Base-by-base conservation (phyloP, 345 rosid species). In the Kernera saxatilis region DNA sequence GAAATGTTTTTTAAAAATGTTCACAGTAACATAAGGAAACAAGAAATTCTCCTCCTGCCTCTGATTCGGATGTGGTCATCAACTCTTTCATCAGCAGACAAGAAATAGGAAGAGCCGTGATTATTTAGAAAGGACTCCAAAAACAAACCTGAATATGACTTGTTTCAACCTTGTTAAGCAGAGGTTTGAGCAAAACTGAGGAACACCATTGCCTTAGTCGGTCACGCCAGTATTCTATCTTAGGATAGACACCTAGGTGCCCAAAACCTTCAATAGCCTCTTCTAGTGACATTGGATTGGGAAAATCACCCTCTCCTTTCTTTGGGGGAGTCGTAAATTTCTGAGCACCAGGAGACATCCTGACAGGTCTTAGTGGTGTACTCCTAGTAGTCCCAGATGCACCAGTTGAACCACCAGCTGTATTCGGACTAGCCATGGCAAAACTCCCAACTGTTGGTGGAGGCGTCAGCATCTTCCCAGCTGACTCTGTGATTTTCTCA, bases 281-380 rank as follows among this genome's bases (percentile, higher is more conserved):
- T 81, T 94, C 96, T 74, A 91, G 71, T 48, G 98, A 87, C 96
- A 93, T 91, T 41, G 97, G 88, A 30, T 82, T 77, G 75, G 97
- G 96, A 80, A 89, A 83, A 12, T 93, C 96, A 21, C 95, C 96
- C 51, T 93, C 97, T 80, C 96, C 97, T 82, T 91, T 93, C 86
- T 93, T 91, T 37, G 96, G 96, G 53, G 98, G 95, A 58, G 98
- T 90, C 36, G 85, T 82, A 80, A 87, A 91, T 67, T 93, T 93
- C 80, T 93, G 99, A 52, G 90, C 90, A 71, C 91, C 84, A 66
- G 99, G 99, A 83, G 99, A 93, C 96, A 93, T 86, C 83, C 97
- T 86, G 64, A 93, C 97, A 40, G 86, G 84, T 79, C 97, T 83
- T 78, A 89, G 77, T 49, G 99, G 99, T 27, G 94, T 91, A 65